Conservation (phyloP, 331 rosid species). For the Stylosanthes scabra region DNA sequence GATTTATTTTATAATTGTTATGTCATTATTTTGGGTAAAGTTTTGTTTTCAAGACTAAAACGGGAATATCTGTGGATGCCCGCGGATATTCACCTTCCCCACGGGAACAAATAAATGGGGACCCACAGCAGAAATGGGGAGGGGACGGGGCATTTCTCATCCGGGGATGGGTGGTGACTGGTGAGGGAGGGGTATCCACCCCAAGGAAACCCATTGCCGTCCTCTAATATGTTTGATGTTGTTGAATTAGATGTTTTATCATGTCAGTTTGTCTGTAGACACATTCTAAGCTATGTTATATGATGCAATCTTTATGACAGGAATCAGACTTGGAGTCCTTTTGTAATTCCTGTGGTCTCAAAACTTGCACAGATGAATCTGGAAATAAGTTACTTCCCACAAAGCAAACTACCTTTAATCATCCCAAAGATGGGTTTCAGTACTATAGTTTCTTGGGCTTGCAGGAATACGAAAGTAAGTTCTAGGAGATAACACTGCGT, state of each 20-base stretch:
- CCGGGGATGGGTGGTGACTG: too few species aligned
- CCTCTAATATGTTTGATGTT: too few species aligned
- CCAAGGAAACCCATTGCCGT: neutral
- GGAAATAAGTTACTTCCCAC: slow-evolving; percentile 70
- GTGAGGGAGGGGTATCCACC: too few species aligned
- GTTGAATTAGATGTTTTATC: neutral
- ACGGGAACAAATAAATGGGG: too few species aligned
- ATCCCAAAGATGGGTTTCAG: slow-evolving; percentile 65
- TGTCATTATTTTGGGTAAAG: too few species aligned
- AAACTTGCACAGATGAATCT: slow-evolving; percentile 58
- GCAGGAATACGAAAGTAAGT: slow-evolving; percentile 55
- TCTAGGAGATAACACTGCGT: neutral
- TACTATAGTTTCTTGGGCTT: slow-evolving; percentile 60
- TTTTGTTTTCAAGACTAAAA: too few species aligned
- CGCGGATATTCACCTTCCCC: too few species aligned
- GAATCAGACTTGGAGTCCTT: slow-evolving; percentile 74
- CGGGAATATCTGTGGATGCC: too few species aligned
- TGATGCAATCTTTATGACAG: slow-evolving; percentile 44
- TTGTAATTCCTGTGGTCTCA: slow-evolving; percentile 78
- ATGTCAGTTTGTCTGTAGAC: slow-evolving; percentile 13
- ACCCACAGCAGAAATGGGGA: too few species aligned
- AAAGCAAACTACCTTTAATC: slow-evolving; percentile 73
- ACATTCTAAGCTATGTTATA: neutral
- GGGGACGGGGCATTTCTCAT: too few species aligned
- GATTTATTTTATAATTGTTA: too few species aligned